These are phyloP conservation scores for Strobilomyces confusus DNA, from an alignment of 768 basidiomycete genomes.

Conservation along the genomic window DNA sequence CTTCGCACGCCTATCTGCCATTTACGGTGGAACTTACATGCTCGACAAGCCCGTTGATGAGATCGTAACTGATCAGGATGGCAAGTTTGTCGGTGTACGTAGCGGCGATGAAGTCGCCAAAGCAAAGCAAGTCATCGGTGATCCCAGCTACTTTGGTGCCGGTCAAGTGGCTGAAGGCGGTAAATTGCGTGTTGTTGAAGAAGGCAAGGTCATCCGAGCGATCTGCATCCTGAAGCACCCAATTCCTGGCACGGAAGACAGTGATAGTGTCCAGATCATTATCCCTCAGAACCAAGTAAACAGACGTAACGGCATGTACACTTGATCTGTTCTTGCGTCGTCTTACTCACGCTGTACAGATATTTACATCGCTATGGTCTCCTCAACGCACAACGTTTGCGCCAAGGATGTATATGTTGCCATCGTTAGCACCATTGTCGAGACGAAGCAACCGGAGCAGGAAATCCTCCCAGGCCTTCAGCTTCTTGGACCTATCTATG, in stretches of 20 bases:
- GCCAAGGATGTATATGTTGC: slow-evolving; percentile 94
- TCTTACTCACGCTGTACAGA: slow-evolving; percentile 45
- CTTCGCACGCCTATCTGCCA: slow-evolving; percentile 95
- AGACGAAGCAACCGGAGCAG: slow-evolving; percentile 86
- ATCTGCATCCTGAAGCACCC: slow-evolving; percentile 99
- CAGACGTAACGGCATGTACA: slow-evolving; percentile 77
- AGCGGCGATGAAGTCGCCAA: slow-evolving; percentile 89
- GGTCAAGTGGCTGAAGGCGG: slow-evolving; percentile 61
- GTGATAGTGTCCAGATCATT: slow-evolving; percentile 95
- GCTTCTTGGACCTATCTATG: slow-evolving; percentile 87
- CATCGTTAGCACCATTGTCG: slow-evolving; percentile 97
- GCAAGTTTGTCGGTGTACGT: slow-evolving; percentile 91
- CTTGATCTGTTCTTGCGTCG: background rate
- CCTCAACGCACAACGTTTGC: slow-evolving; percentile 95
- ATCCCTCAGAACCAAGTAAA: slow-evolving; percentile 98
- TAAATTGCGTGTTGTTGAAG: slow-evolving; percentile 85
- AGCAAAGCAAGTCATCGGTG: slow-evolving; percentile 97
- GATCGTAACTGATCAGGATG: slow-evolving; percentile 80
- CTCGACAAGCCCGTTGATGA: slow-evolving; percentile 92
- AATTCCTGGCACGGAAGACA: slow-evolving; percentile 94
- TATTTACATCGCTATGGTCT: slow-evolving; percentile 98
- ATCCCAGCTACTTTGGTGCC: slow-evolving; percentile 94
- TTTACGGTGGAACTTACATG: slow-evolving; percentile 99
- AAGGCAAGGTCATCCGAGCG: slow-evolving; percentile 91
- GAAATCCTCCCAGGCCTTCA: slow-evolving; percentile 92